Evolutionary conservation across 2,329 filamentous ascomycete species (phyloP), one percentile per base, ranked within the genome.

Genomic region (Xylaria sp.): DNA sequence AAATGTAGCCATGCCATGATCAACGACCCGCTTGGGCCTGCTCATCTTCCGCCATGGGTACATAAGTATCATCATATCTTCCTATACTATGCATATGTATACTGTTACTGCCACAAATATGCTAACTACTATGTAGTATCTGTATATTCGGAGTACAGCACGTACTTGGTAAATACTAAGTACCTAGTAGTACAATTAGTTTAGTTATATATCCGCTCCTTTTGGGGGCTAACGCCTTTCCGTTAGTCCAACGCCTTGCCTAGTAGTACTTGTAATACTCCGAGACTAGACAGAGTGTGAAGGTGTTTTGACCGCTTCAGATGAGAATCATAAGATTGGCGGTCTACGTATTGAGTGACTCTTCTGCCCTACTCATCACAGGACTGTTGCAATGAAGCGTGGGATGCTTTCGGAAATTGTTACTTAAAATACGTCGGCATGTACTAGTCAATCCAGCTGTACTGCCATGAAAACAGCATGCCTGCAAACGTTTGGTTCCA

Each of bases 301-400:
- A 33, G 56, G 44, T 46, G 49, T 59, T 27, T 55, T 62, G 60
- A 59, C 55, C 55, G 46, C 49, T 59, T 37, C 23, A 10, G 44
- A 51, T 37, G 44, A 35, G 37, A 47, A 35, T 29, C 55, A 59
- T 59, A 59, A 62, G 60, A 62, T 47, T 62, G 40, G 60, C 60
- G 60, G 60, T 62, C 60, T 62, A 27, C 35, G 38, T 40, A 19
- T 55, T 8, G 23, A 31, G 33, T 48, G 47, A 37, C 46, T 31
- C 29, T 25, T 38, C 27, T 38, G 15, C 7, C 41, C 21, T 13
- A 57, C 27, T 41, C 17, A 27, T 4, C 19, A 33, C 21, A 23
- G 2, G 11, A 33, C 11, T 17, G 47, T 23, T 51, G 43, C 10
- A 31, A 41, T 13, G 10, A 31, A 35, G 19, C 25, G 25, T 17